Conservation (phyloP, 73 alveolate genomes). For the Paramecium sonneborni region DNA sequence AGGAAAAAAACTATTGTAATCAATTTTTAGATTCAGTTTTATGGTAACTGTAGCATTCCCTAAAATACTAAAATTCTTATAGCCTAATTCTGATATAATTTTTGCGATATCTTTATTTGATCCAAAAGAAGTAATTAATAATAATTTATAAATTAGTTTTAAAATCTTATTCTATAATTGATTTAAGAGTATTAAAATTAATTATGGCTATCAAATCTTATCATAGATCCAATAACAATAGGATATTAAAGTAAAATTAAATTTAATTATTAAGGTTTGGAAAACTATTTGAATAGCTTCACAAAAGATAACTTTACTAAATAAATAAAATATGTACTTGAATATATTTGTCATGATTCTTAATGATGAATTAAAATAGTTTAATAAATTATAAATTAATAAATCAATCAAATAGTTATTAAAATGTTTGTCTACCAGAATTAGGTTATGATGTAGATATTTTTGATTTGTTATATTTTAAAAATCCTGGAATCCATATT, state of each 20-base stretch:
- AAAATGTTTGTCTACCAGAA: not conserved
- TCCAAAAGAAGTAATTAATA: constrained; percentile 18
- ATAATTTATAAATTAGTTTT: not conserved
- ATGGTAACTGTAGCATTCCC: not conserved
- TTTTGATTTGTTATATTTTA: not conserved
- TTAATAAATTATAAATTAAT: not conserved
- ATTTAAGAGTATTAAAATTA: not conserved
- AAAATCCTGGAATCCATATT: constrained; percentile 51
- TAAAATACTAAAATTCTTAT: not conserved
- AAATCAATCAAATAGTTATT: not conserved
- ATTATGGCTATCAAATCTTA: not conserved
- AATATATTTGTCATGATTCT: not conserved
- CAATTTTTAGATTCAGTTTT: not conserved
- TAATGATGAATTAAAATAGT: too few relatives aligned
- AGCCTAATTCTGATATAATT: not conserved
- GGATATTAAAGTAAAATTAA: not conserved
- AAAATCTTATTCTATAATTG: not conserved
- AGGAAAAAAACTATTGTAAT: not conserved
- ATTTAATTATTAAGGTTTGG: not conserved
- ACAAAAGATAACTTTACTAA: not conserved
- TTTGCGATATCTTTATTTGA: not conserved
- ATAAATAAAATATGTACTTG: not conserved
- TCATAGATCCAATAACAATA: not conserved
- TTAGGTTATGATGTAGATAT: not conserved
- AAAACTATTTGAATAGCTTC: not conserved